Percentiles rank a stretch among this genome's conserved stretches.
Conservation (phyloP, 2,329 filamentous ascomycete genomes). For the Neurospora crassa region DNA sequence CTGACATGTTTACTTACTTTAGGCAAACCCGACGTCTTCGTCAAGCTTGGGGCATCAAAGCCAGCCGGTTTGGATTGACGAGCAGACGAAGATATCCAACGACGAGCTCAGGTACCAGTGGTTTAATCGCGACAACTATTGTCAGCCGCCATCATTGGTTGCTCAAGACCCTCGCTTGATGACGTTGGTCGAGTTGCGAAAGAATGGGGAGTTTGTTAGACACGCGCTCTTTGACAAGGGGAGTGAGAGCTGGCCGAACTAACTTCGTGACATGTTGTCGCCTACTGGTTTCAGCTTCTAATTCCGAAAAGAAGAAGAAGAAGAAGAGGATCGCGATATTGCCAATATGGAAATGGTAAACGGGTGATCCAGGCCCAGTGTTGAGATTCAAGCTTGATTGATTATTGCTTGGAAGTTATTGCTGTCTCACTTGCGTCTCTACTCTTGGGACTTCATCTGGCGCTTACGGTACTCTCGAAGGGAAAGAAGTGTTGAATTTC, state of each 20-base stretch:
- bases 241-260: background rate
- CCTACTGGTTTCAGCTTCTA: background rate
- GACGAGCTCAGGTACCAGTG: rapidly evolving
- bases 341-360: background rate
- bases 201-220: background rate
- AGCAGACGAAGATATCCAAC: background rate
- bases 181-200: background rate
- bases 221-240: rapidly evolving
- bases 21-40: background rate
- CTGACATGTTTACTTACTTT: background rate
- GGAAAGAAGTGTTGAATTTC: no score
- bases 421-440: no score
- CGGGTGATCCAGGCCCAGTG: background rate
- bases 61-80: background rate
- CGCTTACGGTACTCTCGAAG: no score
- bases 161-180: background rate
- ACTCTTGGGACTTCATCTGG: no score
- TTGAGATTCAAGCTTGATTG: background rate
- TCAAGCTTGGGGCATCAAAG: background rate
- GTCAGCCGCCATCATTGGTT: background rate
- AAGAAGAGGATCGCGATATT: background rate
- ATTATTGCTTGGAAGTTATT: background rate
- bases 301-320: background rate
- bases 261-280: background rate
- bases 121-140: background rate